Evolutionary conservation across 768 basidiomycete genomes (phyloP).

Genomic region (Lactarius sp.): DNA sequence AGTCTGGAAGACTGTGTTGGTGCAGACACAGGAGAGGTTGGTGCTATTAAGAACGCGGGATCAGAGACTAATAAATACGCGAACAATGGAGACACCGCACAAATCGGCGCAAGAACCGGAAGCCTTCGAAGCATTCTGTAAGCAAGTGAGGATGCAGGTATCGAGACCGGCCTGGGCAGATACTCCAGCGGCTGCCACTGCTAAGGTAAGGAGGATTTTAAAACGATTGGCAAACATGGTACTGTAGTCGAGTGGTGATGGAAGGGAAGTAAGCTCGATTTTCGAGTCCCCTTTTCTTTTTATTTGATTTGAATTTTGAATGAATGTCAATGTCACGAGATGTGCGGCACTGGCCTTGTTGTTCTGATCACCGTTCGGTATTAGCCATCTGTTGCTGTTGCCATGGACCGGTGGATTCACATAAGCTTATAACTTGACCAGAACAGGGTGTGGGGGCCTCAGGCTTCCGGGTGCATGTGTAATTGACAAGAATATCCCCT

Average conservation of each 20-base stretch:
- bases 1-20: slow-evolving; percentile 36
- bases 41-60: slow-evolving; percentile 30
- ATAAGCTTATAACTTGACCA: too few relatives aligned
- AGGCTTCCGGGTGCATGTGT: too few relatives aligned
- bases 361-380: too few relatives aligned
- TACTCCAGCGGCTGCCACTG: background rate
- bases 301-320: too few relatives aligned
- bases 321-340: too few relatives aligned
- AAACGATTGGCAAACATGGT: slow-evolving; percentile 6
- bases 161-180: slow-evolving; percentile 4
- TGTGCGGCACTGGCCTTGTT: too few relatives aligned
- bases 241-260: background rate
- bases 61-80: background rate
- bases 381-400: too few relatives aligned
- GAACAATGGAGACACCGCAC: background rate
- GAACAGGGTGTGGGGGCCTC: too few relatives aligned
- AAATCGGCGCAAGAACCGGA: background rate
- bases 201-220: slow-evolving; percentile 1
- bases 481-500: too few relatives aligned
- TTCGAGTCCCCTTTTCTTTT: too few relatives aligned
- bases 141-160: slow-evolving; percentile 1
- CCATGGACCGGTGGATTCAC: too few relatives aligned
- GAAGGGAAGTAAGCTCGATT: background rate
- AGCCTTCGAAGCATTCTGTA: background rate
- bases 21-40: slow-evolving; percentile 39